phyloP scores from a whole-genome alignment of 1,139 yeast genomes.

The Suhomyces coccinellae region DNA sequence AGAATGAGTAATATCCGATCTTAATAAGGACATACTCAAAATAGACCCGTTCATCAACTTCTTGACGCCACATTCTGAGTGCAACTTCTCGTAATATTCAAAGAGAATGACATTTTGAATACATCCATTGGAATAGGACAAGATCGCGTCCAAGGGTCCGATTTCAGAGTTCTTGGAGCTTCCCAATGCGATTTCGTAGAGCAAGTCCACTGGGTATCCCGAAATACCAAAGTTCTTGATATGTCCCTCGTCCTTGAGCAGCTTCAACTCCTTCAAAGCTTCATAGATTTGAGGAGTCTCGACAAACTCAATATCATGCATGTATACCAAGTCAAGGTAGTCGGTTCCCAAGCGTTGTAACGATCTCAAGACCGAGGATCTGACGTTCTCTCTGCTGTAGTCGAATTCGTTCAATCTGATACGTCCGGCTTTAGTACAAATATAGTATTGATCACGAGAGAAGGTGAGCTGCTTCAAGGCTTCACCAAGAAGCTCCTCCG shows the following conservation, averaged over 20 bases:
- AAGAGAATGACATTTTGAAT: conserved; percentile 69
- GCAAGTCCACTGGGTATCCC: conserved; percentile 80
- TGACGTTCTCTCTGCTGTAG: conserved; percentile 61
- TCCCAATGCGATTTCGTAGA: conserved; percentile 49
- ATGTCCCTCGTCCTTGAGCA: conserved; percentile 63
- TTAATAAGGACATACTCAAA: conserved; percentile 80
- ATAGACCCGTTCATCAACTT: conserved; percentile 78
- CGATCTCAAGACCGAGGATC: conserved; percentile 65
- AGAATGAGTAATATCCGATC: conserved; percentile 62
- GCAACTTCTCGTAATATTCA: conserved; percentile 50
- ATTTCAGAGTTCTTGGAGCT: conserved; percentile 34
- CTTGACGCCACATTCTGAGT: conserved; percentile 54
- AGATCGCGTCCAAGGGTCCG: conserved; percentile 66
- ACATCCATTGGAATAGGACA: conserved; percentile 82
- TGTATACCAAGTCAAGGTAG: conserved; percentile 76
- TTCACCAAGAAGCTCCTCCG: conserved; percentile 71
- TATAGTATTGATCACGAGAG: conserved; percentile 62
- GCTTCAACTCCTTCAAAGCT: conserved; percentile 62
- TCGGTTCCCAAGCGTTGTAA: conserved; percentile 60
- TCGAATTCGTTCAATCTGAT: conserved; percentile 68
- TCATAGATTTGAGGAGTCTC: conserved; percentile 51
- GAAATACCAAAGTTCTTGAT: conserved; percentile 73
- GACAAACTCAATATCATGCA: conserved; percentile 90
- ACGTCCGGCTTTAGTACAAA: conserved; percentile 89
- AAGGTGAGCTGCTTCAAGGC: conserved; percentile 51